These are phyloP conservation scores for Mortierella claussenii DNA, from an alignment of 192 early-diverging fungal species.

Conservation along the genomic window DNA sequence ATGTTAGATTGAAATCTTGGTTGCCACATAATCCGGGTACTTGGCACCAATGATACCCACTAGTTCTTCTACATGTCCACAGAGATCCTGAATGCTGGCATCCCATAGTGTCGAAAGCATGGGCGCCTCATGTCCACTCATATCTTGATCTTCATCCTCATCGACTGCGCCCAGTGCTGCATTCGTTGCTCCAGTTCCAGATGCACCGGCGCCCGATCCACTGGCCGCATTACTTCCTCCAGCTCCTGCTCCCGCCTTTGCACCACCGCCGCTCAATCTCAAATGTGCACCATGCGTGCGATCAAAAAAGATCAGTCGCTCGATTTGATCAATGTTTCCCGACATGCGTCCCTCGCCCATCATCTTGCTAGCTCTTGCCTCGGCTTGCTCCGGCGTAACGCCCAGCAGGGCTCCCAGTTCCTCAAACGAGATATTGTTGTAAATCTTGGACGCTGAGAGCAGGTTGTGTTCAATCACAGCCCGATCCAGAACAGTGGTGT, in stretches of 20 bases:
- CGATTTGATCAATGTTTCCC: conserved; percentile 94
- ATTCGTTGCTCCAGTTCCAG: conserved; percentile 39
- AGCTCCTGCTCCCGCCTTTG: conserved; percentile 40
- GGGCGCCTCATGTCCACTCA: conserved; percentile 37
- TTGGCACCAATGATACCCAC: conserved; percentile 61
- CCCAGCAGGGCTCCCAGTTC: conserved; percentile 84
- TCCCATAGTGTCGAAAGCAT: conserved; percentile 67
- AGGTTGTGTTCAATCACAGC: conserved; percentile 97
- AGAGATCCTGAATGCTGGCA: conserved; percentile 64
- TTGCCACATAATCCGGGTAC: conserved; percentile 57
- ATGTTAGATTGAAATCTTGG: conserved; percentile 25
- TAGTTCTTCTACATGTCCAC: conserved; percentile 67
- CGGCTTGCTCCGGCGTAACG: conserved; percentile 83
- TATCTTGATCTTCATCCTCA: conserved; percentile 39
- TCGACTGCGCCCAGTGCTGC: conserved; percentile 30
- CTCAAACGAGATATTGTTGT: conserved; percentile 91
- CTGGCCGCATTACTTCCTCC: conserved; percentile 26
- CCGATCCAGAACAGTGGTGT: conserved; percentile 85
- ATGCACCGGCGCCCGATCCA: conserved; percentile 24
- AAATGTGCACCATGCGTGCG: conserved; percentile 58
- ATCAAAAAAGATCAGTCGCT: conserved; percentile 86
- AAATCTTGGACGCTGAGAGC: conserved; percentile 88
- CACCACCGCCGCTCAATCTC: conserved; percentile 24
- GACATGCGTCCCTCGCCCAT: conserved; percentile 90
- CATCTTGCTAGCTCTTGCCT: conserved; percentile 87